Conservation (phyloP, 225 moss, liverwort and hornwort species). For the Marchantia paleacea region DNA sequence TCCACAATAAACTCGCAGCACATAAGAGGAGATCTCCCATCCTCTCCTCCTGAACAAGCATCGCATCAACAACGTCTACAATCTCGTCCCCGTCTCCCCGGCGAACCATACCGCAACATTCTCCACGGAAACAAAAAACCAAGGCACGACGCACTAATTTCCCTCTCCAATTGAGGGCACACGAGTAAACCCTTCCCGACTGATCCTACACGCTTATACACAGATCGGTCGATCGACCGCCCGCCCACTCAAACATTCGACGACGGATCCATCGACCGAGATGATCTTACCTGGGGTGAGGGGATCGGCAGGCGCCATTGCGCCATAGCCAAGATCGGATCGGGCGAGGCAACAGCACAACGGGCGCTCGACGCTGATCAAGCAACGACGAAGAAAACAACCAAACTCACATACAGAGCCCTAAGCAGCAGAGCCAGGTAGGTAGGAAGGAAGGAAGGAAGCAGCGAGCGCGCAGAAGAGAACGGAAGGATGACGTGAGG, state of each 20-base stretch:
- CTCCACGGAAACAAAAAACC: background rate
- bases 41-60: background rate
- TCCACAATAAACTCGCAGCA: background rate
- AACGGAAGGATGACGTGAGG: background rate
- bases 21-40: background rate
- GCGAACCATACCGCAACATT: background rate
- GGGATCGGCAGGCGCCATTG: slow-evolving; percentile 43
- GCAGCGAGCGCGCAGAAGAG: background rate
- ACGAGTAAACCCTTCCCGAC: background rate
- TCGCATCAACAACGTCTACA: slow-evolving; percentile 2
- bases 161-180: background rate
- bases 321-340: slow-evolving; percentile 24
- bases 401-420: background rate
- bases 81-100: background rate
- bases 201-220: background rate
- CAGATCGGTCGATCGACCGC: background rate
- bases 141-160: background rate
- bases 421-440: background rate
- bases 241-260: background rate
- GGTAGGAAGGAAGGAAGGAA: background rate
- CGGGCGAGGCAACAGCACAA: too few species aligned
- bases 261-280: background rate
- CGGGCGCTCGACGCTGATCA: background rate
- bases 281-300: slow-evolving; percentile 36
- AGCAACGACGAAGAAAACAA: background rate